phyloP scores from a whole-genome alignment of 495 filamentous ascomycete genomes.

The Paragyromitra xinjiangensis region DNA sequence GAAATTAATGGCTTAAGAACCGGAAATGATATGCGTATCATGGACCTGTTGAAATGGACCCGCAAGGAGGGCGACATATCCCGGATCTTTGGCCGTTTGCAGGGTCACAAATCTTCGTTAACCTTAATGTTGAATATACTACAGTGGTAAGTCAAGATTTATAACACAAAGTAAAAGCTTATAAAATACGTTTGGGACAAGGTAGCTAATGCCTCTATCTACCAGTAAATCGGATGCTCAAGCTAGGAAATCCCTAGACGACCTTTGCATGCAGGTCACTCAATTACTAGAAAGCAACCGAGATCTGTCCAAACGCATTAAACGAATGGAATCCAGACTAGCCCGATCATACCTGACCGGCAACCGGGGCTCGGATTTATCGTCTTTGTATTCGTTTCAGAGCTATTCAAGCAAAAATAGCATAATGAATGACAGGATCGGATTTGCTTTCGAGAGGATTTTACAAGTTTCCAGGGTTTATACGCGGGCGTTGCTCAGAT shows the following conservation, averaged over 20 bases:
- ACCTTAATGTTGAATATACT: constrained; percentile 8
- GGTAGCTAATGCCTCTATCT: background rate
- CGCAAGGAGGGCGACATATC: background rate
- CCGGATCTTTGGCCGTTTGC: background rate
- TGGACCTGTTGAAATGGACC: constrained; percentile 10
- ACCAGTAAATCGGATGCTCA: background rate
- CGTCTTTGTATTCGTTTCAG: background rate
- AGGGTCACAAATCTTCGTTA: constrained; percentile 1
- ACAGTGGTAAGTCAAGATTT: background rate
- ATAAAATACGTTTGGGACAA: background rate
- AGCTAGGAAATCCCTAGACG: background rate
- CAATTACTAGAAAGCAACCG: background rate
- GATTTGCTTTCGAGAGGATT: background rate
- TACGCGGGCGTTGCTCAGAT: background rate
- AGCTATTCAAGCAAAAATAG: background rate
- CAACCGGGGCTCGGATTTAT: background rate
- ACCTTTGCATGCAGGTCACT: background rate
- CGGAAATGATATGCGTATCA: background rate
- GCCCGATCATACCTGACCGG: background rate
- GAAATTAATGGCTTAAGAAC: background rate
- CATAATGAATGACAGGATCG: background rate
- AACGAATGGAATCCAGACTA: background rate
- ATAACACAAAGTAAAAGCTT: background rate
- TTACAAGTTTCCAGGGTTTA: constrained; percentile 1
- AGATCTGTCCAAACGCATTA: background rate